Evolutionary conservation across 352 stramenopile genomes (phyloP).

Genomic region (Phytophthora brassicae): DNA sequence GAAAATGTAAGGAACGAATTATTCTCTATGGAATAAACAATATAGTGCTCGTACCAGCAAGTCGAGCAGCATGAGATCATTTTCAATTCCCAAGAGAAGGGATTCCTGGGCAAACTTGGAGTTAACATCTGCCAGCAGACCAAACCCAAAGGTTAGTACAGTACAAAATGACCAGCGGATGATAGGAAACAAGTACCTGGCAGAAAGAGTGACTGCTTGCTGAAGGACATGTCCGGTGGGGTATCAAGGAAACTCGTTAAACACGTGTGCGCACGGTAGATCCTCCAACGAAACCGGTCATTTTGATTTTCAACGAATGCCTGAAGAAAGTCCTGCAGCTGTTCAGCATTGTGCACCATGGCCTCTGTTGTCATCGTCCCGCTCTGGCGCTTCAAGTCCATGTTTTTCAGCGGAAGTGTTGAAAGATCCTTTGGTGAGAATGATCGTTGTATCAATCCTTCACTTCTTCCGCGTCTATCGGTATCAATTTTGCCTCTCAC

Average conservation of each 20-base stretch:
- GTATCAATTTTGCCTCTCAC: constrained; percentile 32
- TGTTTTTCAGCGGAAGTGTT: constrained; percentile 21
- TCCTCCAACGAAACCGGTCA: constrained; percentile 72
- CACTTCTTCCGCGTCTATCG: constrained; percentile 19
- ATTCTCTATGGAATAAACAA: not conserved
- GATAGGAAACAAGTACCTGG: constrained; percentile 37
- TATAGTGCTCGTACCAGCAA: constrained; percentile 57
- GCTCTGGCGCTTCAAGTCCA: constrained; percentile 22
- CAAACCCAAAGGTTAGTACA: not conserved
- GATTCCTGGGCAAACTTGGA: constrained; percentile 55
- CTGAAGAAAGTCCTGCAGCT: constrained; percentile 81
- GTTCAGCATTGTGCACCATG: constrained; percentile 53
- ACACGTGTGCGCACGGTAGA: constrained; percentile 81
- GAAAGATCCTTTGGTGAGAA: constrained; percentile 28
- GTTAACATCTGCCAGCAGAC: constrained; percentile 39
- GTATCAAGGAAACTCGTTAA: constrained; percentile 68
- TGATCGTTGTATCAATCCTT: constrained; percentile 33
- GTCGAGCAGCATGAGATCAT: constrained; percentile 89
- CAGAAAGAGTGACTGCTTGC: constrained; percentile 66
- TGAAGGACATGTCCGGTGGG: constrained; percentile 70
- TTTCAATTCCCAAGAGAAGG: constrained; percentile 80
- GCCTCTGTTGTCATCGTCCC: constrained; percentile 35
- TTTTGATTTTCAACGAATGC: constrained; percentile 85
- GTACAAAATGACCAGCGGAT: not conserved
- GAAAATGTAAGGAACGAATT: constrained; percentile 13